Percentiles rank a stretch among this genome's conserved stretches.
phyloP scores from a whole-genome alignment of 1,284 basidiomycete genomes.

The Sanguinoderma infundibulare region DNA sequence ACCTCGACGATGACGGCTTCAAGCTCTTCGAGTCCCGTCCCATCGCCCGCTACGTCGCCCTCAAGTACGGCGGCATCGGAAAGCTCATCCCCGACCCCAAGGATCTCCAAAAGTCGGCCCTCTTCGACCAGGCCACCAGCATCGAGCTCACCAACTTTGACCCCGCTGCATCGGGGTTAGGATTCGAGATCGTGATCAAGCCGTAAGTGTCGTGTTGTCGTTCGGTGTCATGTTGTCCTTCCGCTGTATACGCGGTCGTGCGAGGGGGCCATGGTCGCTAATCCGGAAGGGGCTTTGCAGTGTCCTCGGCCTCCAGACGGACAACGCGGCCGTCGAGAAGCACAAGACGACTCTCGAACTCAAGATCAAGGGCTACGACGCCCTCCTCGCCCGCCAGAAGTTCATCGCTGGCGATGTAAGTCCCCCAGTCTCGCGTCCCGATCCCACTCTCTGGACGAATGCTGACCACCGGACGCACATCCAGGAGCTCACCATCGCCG shows the following conservation, averaged over 20 bases:
- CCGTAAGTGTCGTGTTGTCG: conserved; percentile 37
- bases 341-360: not conserved
- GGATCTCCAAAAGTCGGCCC: conserved; percentile 42
- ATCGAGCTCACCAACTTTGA: conserved; percentile 60
- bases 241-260: too few species aligned
- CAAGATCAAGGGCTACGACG: not conserved
- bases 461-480: not conserved
- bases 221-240: too few species aligned
- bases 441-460: too few species aligned
- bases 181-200: conserved; percentile 52
- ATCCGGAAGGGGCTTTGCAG: too few species aligned
- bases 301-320: not conserved
- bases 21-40: conserved; percentile 56
- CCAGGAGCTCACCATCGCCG: conserved; percentile 51
- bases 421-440: too few species aligned
- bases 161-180: conserved; percentile 42
- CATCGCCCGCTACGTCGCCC: conserved; percentile 52
- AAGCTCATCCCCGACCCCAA: conserved; percentile 37
- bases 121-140: conserved; percentile 61
- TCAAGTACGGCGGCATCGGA: conserved; percentile 46
- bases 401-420: conserved; percentile 49
- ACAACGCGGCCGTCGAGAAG: not conserved
- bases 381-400: conserved; percentile 43
- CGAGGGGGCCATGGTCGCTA: not conserved
- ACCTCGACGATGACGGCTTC: conserved; percentile 58